Base-by-base conservation (phyloP, 495 filamentous ascomycete genomes). In the Sporormia fimetaria region DNA sequence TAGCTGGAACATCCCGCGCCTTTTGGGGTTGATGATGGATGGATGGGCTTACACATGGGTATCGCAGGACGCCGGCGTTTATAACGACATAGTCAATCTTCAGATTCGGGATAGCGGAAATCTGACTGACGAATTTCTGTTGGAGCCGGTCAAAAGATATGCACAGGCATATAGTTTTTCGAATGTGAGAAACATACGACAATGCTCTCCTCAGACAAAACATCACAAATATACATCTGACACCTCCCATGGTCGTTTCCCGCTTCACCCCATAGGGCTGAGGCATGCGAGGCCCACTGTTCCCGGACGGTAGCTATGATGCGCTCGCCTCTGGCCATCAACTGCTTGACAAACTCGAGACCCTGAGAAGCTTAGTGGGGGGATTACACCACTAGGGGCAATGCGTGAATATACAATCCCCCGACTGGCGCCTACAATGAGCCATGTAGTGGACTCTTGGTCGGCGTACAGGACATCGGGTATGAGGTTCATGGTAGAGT, bases 61-160 rank as follows among this genome's bases (percentile, higher is more conserved):
- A 75, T 38, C 64, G 61, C 39, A 74, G 44, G 1, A 76, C 63
- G n/a, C 73, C 73, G 24, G 72, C 73, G 56, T 74, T 76, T 11
- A 76, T 40, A 21, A 76, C 56, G 17, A 69, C 63, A 54, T 67
- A 63, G 41, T 71, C 69, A 26, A 75, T 64, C 18, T 57, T 61
- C 15, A 55, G 37, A 11, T 60, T 42, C 7, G 45, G 53, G 12
- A 51, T 50, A 44, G 52, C 22, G 33, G 59, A 28, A 52, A 61
- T 28, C 29, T 57, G 37, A 38, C 46, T n/a, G 50, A 60, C 57
- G 47, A 60, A 60, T 37, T 46, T 47, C 58, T 61, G 34, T 2
- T 35, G 14, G 25, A 28, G 42, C 33, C 32, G 42, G 33, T 31
- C 24, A 2, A 3, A 48, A 12, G 23, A 4, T 10, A 30, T 40